phyloP scores from a whole-genome alignment of 352 stramenopile genomes.

The Phytophthora colocasiae region DNA sequence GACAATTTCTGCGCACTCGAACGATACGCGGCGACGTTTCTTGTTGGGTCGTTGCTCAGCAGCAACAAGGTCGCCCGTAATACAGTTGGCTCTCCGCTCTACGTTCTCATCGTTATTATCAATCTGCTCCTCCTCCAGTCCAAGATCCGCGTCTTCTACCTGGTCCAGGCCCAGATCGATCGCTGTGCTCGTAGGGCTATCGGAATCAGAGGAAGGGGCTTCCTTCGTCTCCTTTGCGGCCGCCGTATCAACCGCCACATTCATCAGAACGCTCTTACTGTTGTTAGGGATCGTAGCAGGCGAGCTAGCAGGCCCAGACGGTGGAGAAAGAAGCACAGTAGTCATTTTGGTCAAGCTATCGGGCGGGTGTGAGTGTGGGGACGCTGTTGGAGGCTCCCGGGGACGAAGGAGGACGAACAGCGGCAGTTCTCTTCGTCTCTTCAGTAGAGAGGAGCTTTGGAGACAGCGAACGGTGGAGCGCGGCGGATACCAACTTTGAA shows the following conservation, averaged over 20 bases:
- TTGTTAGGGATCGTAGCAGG: constrained; percentile 25
- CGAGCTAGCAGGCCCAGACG: constrained; percentile 33
- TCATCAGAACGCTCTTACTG: constrained; percentile 33
- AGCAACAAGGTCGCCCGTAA: constrained; percentile 7
- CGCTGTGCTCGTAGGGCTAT: constrained; percentile 33
- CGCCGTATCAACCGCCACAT: constrained; percentile 23
- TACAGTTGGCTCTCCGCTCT: constrained; percentile 22
- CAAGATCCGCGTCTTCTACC: constrained; percentile 21
- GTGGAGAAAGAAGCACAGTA: constrained; percentile 54
- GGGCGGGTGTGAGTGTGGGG: neutral
- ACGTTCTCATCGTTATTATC: constrained; percentile 41
- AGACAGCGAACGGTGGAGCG: constrained; percentile 28
- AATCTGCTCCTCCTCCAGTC: constrained; percentile 15
- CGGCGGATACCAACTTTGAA: constrained; percentile 26
- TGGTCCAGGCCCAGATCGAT: constrained; percentile 15
- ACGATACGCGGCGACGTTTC: constrained; percentile 73
- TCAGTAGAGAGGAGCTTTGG: constrained; percentile 22
- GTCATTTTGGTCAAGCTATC: constrained; percentile 41
- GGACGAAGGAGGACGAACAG: constrained; percentile 8
- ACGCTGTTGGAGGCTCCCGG: constrained; percentile 2
- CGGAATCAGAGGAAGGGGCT: constrained; percentile 14
- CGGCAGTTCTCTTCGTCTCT: constrained; percentile 8
- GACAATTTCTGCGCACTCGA: constrained; percentile 85
- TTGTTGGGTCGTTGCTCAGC: constrained; percentile 50
- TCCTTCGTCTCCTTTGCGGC: constrained; percentile 26